Conservation (phyloP, 2,329 filamentous ascomycete species). For the Colletotrichum karsti region DNA sequence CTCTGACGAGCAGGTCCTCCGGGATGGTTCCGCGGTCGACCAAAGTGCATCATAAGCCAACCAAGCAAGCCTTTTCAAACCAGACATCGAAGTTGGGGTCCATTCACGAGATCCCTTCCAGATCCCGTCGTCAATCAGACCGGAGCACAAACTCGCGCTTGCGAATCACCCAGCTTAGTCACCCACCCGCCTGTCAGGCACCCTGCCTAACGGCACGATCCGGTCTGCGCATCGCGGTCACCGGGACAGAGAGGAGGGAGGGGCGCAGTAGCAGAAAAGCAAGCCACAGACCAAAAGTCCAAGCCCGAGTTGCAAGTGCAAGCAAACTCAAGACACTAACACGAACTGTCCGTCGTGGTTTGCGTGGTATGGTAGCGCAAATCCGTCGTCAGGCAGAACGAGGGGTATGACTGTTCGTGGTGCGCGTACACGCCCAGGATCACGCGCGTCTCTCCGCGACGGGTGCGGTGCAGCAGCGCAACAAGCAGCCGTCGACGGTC, state of each 20-base stretch:
- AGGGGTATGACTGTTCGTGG: no score
- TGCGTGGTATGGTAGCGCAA: no score
- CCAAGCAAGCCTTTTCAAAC: no score
- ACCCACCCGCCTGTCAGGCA: no score
- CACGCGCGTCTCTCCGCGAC: background rate
- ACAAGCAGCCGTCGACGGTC: background rate
- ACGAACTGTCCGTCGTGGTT: no score
- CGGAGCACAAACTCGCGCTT: background rate
- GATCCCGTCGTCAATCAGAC: background rate
- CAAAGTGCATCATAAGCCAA: no score
- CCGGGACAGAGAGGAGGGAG: no score
- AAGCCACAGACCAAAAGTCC: background rate
- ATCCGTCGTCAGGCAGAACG: no score
- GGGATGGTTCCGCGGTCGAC: no score
- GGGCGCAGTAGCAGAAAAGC: background rate
- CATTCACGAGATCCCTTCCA: background rate
- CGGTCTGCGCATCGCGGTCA: background rate
- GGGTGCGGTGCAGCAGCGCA: background rate
- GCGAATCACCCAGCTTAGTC: background rate
- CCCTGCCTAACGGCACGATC: constrained; percentile 9
- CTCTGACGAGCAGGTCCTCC: no score
- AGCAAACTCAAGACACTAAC: no score
- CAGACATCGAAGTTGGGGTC: no score
- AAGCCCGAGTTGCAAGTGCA: background rate
- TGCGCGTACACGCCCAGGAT: background rate